These are phyloP conservation scores for Ogataea corticis DNA, from an alignment of 805 yeast genomes.

Conservation along the genomic window DNA sequence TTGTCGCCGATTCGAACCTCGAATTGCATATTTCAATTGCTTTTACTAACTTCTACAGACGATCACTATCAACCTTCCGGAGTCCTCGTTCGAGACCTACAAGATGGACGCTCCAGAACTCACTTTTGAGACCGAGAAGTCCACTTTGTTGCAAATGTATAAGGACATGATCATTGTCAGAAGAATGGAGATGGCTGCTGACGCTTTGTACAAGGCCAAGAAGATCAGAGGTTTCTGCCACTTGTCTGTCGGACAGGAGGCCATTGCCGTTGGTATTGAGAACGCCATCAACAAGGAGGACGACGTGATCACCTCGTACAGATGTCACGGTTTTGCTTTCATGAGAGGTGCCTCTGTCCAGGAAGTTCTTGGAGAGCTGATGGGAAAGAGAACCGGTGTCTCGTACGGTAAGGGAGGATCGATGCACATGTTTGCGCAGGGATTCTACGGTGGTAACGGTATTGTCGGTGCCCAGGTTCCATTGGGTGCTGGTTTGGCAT, in stretches of 20 bases:
- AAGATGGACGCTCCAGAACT: constrained; percentile 71
- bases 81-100: constrained; percentile 82
- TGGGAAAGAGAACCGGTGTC: constrained; percentile 96
- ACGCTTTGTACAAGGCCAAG: constrained; percentile 96
- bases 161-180: constrained; percentile 91
- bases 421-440: constrained; percentile 96
- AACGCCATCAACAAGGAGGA: constrained; percentile 84
- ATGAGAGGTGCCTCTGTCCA: constrained; percentile 94
- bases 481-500: constrained; percentile 96
- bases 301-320: constrained; percentile 91
- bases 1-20: too few species aligned
- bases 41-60: constrained; percentile 19
- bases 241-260: constrained; percentile 97
- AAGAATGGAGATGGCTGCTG: constrained; percentile 99
- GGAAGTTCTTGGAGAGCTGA: constrained; percentile 88
- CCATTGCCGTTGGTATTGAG: constrained; percentile 98
- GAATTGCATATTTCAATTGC: too few species aligned
- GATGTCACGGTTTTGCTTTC: constrained; percentile 98
- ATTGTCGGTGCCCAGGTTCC: constrained; percentile 99
- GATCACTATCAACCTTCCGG: constrained; percentile 64
- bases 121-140: constrained; percentile 76
- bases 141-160: constrained; percentile 85
- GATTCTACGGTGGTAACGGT: constrained; percentile 99
- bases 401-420: constrained; percentile 99
- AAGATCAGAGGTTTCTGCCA: constrained; percentile 99